These are phyloP conservation scores for Pachysandra terminalis DNA, from an alignment of 164 flowering plant genomes.

Conservation along the genomic window DNA sequence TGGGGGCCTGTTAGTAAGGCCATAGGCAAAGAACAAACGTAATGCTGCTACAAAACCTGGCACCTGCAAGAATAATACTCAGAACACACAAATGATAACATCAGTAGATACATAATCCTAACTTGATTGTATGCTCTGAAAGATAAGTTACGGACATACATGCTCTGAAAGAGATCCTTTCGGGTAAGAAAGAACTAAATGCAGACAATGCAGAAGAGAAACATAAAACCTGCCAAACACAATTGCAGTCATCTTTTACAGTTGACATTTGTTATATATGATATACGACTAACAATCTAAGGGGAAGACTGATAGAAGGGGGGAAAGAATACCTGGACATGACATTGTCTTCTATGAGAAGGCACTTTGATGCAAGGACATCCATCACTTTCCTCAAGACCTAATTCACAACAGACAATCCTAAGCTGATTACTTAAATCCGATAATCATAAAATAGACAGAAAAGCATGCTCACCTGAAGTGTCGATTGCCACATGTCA, in stretches of 20 bases:
- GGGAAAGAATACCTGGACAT: conserved; percentile 50
- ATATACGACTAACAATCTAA: no score
- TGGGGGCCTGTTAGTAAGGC: conserved; percentile 37
- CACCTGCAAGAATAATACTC: conserved; percentile 42
- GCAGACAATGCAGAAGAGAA: conserved; percentile 74
- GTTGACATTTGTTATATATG: no score
- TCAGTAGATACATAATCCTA: neutral
- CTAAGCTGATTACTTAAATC: neutral
- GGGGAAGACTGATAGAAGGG: neutral
- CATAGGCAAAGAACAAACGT: conserved; percentile 61
- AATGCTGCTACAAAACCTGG: conserved; percentile 72
- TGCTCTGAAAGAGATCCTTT: conserved; percentile 72
- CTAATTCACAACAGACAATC: conserved; percentile 31
- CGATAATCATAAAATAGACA: neutral
- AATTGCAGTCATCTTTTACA: neutral
- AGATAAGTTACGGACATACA: conserved; percentile 38
- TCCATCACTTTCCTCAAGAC: conserved; percentile 74
- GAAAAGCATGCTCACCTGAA: conserved; percentile 50
- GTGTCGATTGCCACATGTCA: conserved; percentile 59
- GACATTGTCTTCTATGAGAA: conserved; percentile 47
- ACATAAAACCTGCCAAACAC: conserved; percentile 61
- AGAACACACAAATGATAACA: conserved; percentile 10
- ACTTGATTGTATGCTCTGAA: neutral
- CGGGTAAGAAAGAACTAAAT: conserved; percentile 64
- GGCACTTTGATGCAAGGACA: conserved; percentile 46